phyloP scores from a whole-genome alignment of 1,284 basidiomycete genomes.

The Nidula niveotomentosa region DNA sequence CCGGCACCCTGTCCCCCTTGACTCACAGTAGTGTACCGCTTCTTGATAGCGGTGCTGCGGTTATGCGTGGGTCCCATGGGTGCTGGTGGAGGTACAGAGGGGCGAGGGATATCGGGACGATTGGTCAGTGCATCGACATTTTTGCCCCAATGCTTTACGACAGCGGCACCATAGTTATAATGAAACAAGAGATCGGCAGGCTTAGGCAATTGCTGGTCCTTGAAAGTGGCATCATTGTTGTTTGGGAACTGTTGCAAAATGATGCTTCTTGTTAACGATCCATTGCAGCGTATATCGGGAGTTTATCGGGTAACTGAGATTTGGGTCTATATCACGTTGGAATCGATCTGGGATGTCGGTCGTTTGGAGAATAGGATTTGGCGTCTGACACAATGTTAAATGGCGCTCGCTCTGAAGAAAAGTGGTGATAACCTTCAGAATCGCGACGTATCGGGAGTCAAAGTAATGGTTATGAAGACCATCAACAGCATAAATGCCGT shows the following conservation, averaged over 20 bases:
- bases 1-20: neutral
- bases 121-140: conserved; percentile 6
- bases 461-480: too few relatives aligned
- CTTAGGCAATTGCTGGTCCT: conserved; percentile 9
- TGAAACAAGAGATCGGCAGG: conserved; percentile 17
- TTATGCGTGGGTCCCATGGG: conserved; percentile 5
- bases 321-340: too few relatives aligned
- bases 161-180: conserved; percentile 22
- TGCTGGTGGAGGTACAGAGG: conserved; percentile 5
- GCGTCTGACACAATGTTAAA: too few relatives aligned
- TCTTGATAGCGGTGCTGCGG: neutral
- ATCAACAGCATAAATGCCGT: too few relatives aligned
- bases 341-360: too few relatives aligned
- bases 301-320: conserved; percentile 6
- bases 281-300: conserved; percentile 18
- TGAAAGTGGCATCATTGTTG: conserved; percentile 20
- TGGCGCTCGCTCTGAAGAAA: too few relatives aligned
- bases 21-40: neutral
- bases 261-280: conserved; percentile 6
- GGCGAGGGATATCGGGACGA: conserved; percentile 9
- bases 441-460: too few relatives aligned
- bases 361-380: too few relatives aligned
- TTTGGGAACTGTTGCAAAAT: conserved; percentile 8
- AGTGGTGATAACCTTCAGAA: too few relatives aligned
- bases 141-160: conserved; percentile 17